These are phyloP conservation scores for Lactarius evosmus DNA, from an alignment of 768 basidiomycete species.

Conservation along the genomic window DNA sequence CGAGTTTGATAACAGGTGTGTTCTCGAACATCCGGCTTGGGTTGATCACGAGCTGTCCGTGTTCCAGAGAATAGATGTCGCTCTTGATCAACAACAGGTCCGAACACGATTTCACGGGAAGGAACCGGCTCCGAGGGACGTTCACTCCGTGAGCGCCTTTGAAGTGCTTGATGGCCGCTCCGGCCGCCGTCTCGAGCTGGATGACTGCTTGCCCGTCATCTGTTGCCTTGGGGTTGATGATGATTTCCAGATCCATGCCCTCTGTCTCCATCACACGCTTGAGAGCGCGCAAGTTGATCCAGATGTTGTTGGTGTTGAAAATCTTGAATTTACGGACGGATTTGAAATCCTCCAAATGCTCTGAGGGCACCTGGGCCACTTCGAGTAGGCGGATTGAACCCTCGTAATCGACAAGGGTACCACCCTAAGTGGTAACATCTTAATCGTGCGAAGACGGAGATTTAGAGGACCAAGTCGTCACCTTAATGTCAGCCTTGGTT, in stretches of 20 bases:
- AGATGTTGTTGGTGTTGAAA: conserved; percentile 72
- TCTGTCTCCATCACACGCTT: conserved; percentile 72
- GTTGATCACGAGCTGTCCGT: conserved; percentile 65
- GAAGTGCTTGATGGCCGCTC: conserved; percentile 74
- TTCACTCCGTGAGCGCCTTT: conserved; percentile 65
- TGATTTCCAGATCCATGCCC: conserved; percentile 73
- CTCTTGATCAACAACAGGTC: conserved; percentile 64
- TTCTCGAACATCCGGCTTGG: conserved; percentile 54
- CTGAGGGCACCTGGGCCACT: conserved; percentile 70
- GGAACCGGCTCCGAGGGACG: conserved; percentile 69
- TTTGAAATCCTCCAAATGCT: conserved; percentile 74
- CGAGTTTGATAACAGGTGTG: conserved; percentile 73
- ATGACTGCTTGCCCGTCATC: conserved; percentile 70
- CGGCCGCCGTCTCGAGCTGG: conserved; percentile 76
- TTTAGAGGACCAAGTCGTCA: not conserved
- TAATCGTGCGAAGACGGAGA: not conserved
- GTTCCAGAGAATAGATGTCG: conserved; percentile 66
- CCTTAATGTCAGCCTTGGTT: conserved; percentile 77
- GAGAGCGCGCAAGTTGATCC: conserved; percentile 56
- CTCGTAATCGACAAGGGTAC: conserved; percentile 67
- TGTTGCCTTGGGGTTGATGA: conserved; percentile 67
- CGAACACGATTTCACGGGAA: conserved; percentile 63
- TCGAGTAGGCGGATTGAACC: conserved; percentile 67
- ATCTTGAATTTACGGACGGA: conserved; percentile 76
- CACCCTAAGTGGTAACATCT: conserved; percentile 38